phyloP scores from a whole-genome alignment of 78 protist species.

The Dictyostelium firmibasis region DNA sequence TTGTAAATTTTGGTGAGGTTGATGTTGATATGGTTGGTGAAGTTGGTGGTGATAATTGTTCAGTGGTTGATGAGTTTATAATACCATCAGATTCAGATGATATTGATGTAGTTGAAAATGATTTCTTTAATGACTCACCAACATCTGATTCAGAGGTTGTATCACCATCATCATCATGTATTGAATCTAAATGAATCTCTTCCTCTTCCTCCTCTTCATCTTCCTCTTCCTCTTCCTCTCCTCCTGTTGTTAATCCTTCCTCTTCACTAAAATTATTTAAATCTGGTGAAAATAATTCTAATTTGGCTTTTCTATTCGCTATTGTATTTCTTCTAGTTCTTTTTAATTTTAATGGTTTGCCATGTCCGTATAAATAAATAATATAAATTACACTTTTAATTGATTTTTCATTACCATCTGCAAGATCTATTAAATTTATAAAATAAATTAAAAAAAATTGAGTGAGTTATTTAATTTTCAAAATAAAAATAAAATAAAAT shows the following conservation, averaged over 20 bases:
- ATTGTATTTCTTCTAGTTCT: background rate
- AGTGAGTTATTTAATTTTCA: no score
- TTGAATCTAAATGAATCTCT: background rate
- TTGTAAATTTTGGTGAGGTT: background rate
- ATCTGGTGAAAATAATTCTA: background rate
- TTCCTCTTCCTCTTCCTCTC: background rate
- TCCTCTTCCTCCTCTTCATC: background rate
- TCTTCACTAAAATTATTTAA: background rate
- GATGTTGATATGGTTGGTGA: background rate
- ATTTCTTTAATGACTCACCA: background rate
- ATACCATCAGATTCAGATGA: background rate
- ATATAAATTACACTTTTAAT: slow-evolving; percentile 56
- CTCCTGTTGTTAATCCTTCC: no score
- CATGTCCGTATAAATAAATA: slow-evolving; percentile 25
- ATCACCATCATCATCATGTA: slow-evolving; percentile 1
- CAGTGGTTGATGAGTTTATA: background rate
- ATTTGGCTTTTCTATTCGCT: background rate
- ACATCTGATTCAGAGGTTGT: background rate
- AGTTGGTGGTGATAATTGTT: background rate
- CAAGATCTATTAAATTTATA: background rate
- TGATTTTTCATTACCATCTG: slow-evolving; percentile 60
- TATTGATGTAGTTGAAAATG: background rate
- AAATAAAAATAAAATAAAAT: background rate
- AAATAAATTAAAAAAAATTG: background rate
- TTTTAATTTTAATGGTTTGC: background rate